Base-by-base conservation (phyloP, 352 stramenopile species). In the Peronospora belbahrii region DNA sequence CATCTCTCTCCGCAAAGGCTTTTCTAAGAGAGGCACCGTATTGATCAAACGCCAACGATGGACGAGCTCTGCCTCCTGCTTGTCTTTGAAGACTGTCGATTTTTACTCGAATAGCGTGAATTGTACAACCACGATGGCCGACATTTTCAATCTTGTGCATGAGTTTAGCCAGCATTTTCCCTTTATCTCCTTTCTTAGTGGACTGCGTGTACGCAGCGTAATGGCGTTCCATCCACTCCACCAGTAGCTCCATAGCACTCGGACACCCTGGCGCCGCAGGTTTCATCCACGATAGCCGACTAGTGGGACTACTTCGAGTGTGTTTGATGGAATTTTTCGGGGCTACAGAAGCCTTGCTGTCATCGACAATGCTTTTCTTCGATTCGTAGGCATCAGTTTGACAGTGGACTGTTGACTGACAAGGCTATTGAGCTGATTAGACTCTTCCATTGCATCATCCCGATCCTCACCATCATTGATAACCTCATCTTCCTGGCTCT, bases 81-180 rank as follows among this genome's bases (percentile, higher is more conserved):
- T 64, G 55, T 13, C 55, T 43, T 50, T 64, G 55, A 25, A 64
- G 30, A 37, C 55, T 64, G 39, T 64, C 55, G 36, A 64, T 59
- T 42, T 64, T 64, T 24, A 59, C 55, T 31, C 55, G 55, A 18
- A 64, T 59, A 7, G 49, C 55, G 20, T 64, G 55, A 19, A 64
- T 59, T 19, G 55, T 54, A 24, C 55, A 64, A 7, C 55, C 55
- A 3, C 19, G 42, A 37, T 56, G 49, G 0, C 55, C 55, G 14
- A 28, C 51, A 30, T 35, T 38, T 52, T 59, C 38, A 27, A 64
- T 64, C 19, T 46, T 41, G 14, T 28, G 55, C 8, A 59, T 23
- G 1, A 64, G 33, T 25, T 46, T 51, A 22, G 39, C 47, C 18
- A 64, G 30, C 54, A 62, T 62, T 37, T 24, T 58, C 0, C 54